Evolutionary conservation across 345 rosid genomes (phyloP).

Genomic region (Rhizophora apiculata): DNA sequence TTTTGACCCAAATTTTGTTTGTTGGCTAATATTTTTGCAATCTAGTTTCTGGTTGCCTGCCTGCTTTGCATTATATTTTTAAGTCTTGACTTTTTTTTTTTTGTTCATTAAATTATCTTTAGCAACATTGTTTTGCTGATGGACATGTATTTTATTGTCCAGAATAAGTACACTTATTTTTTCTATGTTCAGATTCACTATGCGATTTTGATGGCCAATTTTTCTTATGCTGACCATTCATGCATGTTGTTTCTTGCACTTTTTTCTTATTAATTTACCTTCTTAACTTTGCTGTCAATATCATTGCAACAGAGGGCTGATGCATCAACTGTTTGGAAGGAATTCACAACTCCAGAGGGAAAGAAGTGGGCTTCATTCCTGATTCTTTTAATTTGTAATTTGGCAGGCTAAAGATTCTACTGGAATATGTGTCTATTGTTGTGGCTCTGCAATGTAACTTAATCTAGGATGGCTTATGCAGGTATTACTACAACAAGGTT

Average conservation of each 20-base stretch:
- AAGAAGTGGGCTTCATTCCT: conserved; percentile 49
- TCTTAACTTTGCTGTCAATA: not conserved
- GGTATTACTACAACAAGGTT: conserved; percentile 92
- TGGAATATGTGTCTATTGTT: not conserved
- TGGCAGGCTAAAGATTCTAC: not conserved
- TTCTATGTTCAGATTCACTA: not conserved
- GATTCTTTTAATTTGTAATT: not conserved
- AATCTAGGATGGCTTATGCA: conserved; percentile 28
- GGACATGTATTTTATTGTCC: not conserved
- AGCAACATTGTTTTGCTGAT: not conserved
- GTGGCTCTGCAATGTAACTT: not conserved
- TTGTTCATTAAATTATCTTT: not conserved
- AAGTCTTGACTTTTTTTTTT: not conserved
- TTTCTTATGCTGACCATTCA: not conserved
- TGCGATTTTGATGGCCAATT: not conserved
- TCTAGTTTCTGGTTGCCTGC: not conserved
- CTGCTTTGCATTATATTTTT: not conserved
- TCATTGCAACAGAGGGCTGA: conserved; percentile 72
- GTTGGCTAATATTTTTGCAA: not conserved
- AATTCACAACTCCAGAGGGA: conserved; percentile 86
- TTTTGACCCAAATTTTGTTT: not conserved
- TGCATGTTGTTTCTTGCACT: not conserved
- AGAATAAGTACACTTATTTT: not conserved
- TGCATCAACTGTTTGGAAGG: conserved; percentile 99
- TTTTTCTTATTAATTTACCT: conserved; percentile 2